Evolutionary conservation across 2,329 filamentous ascomycete genomes (phyloP), one percentile per base, ranked within the genome.

Genomic region (Helotiales sp.): DNA sequence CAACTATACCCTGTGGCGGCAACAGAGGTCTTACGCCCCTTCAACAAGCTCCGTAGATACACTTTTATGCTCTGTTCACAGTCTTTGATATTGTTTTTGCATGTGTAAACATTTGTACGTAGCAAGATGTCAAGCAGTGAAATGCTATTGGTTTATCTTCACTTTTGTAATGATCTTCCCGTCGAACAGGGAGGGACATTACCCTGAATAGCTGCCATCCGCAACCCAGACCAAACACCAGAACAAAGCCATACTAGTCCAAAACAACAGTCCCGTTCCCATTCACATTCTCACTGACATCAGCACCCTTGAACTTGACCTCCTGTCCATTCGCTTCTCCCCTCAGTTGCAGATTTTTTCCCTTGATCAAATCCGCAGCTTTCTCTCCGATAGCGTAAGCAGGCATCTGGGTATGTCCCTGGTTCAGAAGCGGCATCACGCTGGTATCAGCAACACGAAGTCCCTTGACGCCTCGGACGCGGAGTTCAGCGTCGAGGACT

Each of bases 341-440:
- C 4, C 46, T 55, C 31, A 52, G 17, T 22, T 51, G 5, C 49
- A 60, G 49, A 19, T 48, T 60, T 10, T n/a, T 3, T 2, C 75
- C 72, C 61, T 79, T 80, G 52, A 83, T 77, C 55, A 82, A 65
- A 64, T 82, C 80, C 1, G 76, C 76, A 42, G 74, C 77, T 63
- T 81, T 81, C 69, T 84, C 81, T 0, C 79, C 81, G 60, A 84
- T 82, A 1, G 79, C 80, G 66, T 82, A 84, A 5, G 81, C 81
- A 3, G 80, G 79, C 80, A 83, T 83, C 63, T 83, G 80, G 0
- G 81, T 82, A 63, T 81, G 79, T 0, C 78, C 81, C 24, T 73
- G 73, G 63, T 82, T 76, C 3, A 83, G 66, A 4, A 64, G 42
- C 0, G 64, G 66, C 66, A 69, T 69, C 1, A 69, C 60, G 36